phyloP scores from a whole-genome alignment of 2,329 filamentous ascomycete species.

The Colletotrichum tabaci region DNA sequence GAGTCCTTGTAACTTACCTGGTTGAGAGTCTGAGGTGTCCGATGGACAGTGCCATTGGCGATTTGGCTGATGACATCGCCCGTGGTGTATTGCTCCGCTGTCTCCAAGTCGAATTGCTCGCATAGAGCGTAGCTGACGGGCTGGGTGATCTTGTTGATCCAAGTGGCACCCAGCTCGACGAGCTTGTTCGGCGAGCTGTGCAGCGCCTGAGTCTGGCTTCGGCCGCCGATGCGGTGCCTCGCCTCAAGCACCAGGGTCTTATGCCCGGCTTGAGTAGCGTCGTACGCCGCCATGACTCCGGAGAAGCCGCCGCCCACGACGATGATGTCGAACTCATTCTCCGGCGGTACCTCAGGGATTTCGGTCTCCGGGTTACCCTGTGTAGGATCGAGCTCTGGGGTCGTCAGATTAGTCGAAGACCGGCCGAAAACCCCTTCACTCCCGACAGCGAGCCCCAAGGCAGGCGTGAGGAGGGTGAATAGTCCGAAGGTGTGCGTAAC shows the following conservation, averaged over 20 bases:
- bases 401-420: not conserved
- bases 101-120: conserved; percentile 38
- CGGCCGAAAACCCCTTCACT: not conserved
- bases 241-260: conserved; percentile 24
- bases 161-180: conserved; percentile 40
- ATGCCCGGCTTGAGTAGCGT: conserved; percentile 9
- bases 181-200: conserved; percentile 14
- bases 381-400: not conserved
- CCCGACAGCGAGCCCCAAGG: not conserved
- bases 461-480: not conserved
- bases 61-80: conserved; percentile 32
- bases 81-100: conserved; percentile 31
- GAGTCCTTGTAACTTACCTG: not conserved
- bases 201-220: conserved; percentile 20
- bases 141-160: conserved; percentile 43
- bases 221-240: conserved; percentile 30
- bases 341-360: not conserved
- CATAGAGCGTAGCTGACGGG: conserved; percentile 20
- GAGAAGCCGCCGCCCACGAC: conserved; percentile 40
- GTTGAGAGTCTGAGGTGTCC: not conserved
- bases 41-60: not conserved
- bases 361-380: not conserved
- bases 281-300: conserved; percentile 35
- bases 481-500: not conserved
- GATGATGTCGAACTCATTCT: conserved; percentile 33